Evolutionary conservation across 768 basidiomycete species (phyloP), one percentile per base, ranked within the genome.

Genomic region (Atractiella rhizophila): DNA sequence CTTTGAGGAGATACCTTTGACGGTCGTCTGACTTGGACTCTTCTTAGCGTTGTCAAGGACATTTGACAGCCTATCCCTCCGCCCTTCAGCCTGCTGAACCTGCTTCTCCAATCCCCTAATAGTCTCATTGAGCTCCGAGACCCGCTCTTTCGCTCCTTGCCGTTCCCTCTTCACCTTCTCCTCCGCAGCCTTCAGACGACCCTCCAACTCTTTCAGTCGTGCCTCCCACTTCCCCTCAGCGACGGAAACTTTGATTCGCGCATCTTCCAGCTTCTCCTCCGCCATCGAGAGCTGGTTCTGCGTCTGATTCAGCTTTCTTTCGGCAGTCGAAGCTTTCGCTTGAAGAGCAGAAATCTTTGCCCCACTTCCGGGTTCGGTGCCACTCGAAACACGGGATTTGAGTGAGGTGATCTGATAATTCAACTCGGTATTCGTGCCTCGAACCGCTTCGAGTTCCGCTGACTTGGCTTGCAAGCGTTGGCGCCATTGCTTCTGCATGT

Each of bases 151-250:
- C 32, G 74, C 70, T 4, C 88, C 91, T 53, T 94, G 86, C 45
- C 79, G 65, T 63, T 88, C 85, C 40, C 81, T 66, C 66, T 94
- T 94, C 48, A 82, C 72, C 55, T 73, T 74, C 64, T 96, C 86
- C 53, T 83, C 81, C 0, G 80, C 80, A 0, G 73, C 71, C 57
- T 73, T 74, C 47, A 85, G 54, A 15, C 78, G 62, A 12, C 69
- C 56, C 60, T 91, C 82, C 52, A 86, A 85, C 59, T 96, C 86
- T 58, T 74, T 76, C 33, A 96, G 79, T n/a, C 86, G 66, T 0
- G 76, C 80, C 53, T 86, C 85, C 83, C 86, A 96, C 58, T 86
- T 88, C 39, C 62, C 63, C 50, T 91, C 85, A 0, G 78, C 76
- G 0, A 62, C 63, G 0, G 65, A 62, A 28, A 67, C 76, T 63